Percentiles rank a stretch among this genome's conserved stretches.
phyloP scores from a whole-genome alignment of 148 eudicot species.

The Chenopodium quinoa region DNA sequence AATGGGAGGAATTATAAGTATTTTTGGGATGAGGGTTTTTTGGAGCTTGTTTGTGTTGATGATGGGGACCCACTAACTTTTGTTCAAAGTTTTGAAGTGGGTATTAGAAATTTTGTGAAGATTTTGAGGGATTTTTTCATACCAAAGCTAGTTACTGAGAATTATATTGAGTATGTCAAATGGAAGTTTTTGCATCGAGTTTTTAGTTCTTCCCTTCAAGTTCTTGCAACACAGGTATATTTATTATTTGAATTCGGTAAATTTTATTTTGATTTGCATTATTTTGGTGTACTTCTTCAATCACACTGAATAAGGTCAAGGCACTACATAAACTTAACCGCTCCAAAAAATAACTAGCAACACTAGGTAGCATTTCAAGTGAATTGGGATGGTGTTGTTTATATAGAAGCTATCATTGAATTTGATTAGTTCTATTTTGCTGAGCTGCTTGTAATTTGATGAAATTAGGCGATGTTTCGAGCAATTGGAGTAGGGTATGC shows the following conservation, averaged over 20 bases:
- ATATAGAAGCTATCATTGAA: background rate
- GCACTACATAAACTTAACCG: too few relatives aligned
- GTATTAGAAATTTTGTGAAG: slow-evolving; percentile 38
- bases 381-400: background rate
- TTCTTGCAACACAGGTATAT: slow-evolving; percentile 95
- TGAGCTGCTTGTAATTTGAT: slow-evolving; percentile 9
- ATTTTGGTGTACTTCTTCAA: background rate
- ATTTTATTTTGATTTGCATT: background rate
- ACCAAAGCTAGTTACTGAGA: slow-evolving; percentile 59
- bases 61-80: slow-evolving; percentile 21
- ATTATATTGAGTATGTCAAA: slow-evolving; percentile 79
- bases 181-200: slow-evolving; percentile 94
- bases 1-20: slow-evolving; percentile 53
- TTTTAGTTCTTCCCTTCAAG: slow-evolving; percentile 91
- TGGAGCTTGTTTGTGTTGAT: slow-evolving; percentile 53
- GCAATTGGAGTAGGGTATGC: slow-evolving; percentile 93
- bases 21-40: slow-evolving; percentile 48
- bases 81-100: slow-evolving; percentile 41
- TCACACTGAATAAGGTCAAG: too few relatives aligned
- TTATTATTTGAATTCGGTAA: background rate
- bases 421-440: background rate
- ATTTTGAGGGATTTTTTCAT: slow-evolving; percentile 58
- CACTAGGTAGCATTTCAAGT: too few relatives aligned
- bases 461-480: slow-evolving; percentile 82
- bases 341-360: too few relatives aligned